Evolutionary conservation across 192 early-diverging fungal species (phyloP).

Genomic region (Lobosporangium transversale): DNA sequence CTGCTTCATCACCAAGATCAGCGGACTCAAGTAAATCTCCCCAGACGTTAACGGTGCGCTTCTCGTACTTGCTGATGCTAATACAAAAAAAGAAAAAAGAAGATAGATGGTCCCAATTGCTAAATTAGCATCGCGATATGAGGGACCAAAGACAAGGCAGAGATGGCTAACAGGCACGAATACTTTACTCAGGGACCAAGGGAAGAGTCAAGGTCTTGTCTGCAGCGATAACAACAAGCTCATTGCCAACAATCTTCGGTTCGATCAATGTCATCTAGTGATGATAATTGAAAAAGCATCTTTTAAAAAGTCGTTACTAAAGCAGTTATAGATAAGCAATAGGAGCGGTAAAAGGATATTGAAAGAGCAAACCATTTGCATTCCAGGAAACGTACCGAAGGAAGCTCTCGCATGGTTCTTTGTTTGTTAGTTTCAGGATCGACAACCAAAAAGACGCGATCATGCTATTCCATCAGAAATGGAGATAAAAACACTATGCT

Average conservation of each 20-base stretch:
- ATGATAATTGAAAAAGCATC: background rate
- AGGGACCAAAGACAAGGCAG: background rate
- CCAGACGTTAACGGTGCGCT: constrained; percentile 52
- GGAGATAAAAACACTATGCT: no score
- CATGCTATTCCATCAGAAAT: constrained; percentile 27
- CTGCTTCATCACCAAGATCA: constrained; percentile 73
- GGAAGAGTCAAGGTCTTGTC: constrained; percentile 40
- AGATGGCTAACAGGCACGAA: background rate
- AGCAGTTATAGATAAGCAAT: no score
- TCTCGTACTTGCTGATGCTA: constrained; percentile 30
- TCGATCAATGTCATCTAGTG: constrained; percentile 39
- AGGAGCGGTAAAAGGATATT: no score
- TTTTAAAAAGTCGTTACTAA: no score
- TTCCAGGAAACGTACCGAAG: constrained; percentile 9
- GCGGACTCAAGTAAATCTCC: constrained; percentile 52
- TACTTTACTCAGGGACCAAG: constrained; percentile 42
- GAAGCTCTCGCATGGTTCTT: constrained; percentile 46
- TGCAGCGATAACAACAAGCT: constrained; percentile 32
- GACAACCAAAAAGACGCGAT: constrained; percentile 58
- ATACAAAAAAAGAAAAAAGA: background rate
- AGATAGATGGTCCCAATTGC: background rate
- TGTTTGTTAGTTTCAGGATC: constrained; percentile 42
- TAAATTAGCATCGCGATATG: background rate
- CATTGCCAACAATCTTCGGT: constrained; percentile 28
- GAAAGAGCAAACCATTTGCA: background rate